Base-by-base conservation (phyloP, 495 filamentous ascomycete genomes). In the Lentithecium fluviatile region DNA sequence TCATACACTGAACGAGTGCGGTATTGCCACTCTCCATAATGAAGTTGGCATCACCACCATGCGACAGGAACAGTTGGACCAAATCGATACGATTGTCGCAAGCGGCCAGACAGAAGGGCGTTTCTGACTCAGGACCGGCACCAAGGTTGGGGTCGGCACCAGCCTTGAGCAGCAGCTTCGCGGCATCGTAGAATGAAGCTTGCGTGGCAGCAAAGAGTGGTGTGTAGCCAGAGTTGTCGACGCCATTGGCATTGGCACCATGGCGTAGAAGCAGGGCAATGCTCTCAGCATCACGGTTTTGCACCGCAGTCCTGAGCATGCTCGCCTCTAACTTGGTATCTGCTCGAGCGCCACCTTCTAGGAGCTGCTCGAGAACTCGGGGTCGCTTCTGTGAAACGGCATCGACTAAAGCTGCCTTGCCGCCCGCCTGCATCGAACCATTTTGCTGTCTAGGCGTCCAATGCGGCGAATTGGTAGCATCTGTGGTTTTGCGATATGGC, bases 141-240 rank as follows among this genome's bases (percentile, higher is more conserved):
- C 67, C 49, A 2, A 76, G 68, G 63, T 81, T 82, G 8, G 78
- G 69, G 58, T 82, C 78, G 0, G 80, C 82, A 15, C 78, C 76
- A 57, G 79, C 77, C 60, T 80, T 76, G 5, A 83, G 67, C 7
- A 84, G 71, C 45, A 80, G 64, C 26, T 68, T 73, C 2, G 76
- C 75, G 7, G 74, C 75, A 23, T 78, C 76, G 12, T 74, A 49
- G 58, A 76, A 80, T 0, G 71, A 74, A 50, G 69, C 71, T 34
- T 79, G 75, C 2, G 79, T 76, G 2, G 76, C 71, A 8, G 71
- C 60, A 20, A 74, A 70, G 6, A 81, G 68, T 0, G 78, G 78
- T 2, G 78, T 77, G 37, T 72, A 62, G 20, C 73, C 73, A 24
- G 75, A 68, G 26, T 64, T 68, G 36, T 79, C 75, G 0, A 74